phyloP scores from a whole-genome alignment of 2,329 filamentous ascomycete species.

The Herpotrichia juniperi region DNA sequence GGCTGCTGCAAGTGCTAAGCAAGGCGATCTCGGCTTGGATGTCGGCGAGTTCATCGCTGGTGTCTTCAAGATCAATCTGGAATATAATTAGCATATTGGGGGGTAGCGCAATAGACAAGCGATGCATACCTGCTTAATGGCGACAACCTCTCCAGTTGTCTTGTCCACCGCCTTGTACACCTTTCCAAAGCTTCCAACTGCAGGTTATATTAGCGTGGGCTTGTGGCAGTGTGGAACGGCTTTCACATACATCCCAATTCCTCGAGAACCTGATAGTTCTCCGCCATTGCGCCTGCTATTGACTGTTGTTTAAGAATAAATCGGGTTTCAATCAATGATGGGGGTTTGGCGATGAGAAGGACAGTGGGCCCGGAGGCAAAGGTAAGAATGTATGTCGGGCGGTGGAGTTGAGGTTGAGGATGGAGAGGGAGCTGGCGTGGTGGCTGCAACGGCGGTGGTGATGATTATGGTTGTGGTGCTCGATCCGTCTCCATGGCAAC shows the following conservation, averaged over 20 bases:
- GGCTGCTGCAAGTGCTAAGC: slow-evolving; percentile 91
- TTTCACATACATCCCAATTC: slow-evolving; percentile 82
- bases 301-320: slow-evolving; percentile 22
- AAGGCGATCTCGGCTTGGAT: slow-evolving; percentile 98
- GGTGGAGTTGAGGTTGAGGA: slow-evolving; percentile 13
- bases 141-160: slow-evolving; percentile 87
- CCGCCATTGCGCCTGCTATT: slow-evolving; percentile 65
- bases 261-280: slow-evolving; percentile 92
- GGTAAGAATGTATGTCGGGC: slow-evolving; percentile 35
- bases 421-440: slow-evolving; percentile 14
- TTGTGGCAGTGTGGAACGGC: neutral
- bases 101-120: neutral
- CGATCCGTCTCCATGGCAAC: slow-evolving; percentile 34
- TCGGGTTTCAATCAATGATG: slow-evolving; percentile 12
- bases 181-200: slow-evolving; percentile 92
- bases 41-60: slow-evolving; percentile 97
- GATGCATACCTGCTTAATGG: slow-evolving; percentile 85
- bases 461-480: slow-evolving; percentile 3
- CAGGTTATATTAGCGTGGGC: slow-evolving; percentile 20
- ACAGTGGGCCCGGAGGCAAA: slow-evolving; percentile 29
- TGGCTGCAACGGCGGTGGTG: slow-evolving; percentile 15
- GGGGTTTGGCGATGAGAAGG: slow-evolving; percentile 29
- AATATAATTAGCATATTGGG: slow-evolving; percentile 9
- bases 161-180: slow-evolving; percentile 97
- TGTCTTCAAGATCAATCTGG: slow-evolving; percentile 97